These are phyloP conservation scores for Erodium maritimum DNA, from an alignment of 345 rosid genomes.

Conservation along the genomic window DNA sequence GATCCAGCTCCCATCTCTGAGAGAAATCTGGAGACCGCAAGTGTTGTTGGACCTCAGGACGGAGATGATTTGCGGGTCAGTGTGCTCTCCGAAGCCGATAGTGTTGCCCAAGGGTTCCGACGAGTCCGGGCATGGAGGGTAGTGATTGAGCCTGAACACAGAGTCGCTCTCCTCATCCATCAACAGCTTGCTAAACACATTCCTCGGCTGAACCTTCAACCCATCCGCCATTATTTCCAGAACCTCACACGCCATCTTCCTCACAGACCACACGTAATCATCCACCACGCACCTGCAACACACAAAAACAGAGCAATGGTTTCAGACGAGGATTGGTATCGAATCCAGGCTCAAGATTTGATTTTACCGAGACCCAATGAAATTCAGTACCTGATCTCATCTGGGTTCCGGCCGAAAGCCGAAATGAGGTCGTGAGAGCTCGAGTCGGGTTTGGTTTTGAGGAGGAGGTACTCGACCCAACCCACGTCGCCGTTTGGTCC, in stretches of 20 bases:
- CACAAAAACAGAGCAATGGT: background rate
- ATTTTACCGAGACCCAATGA: too few relatives aligned
- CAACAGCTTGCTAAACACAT: constrained; percentile 56
- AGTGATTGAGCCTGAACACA: constrained; percentile 62
- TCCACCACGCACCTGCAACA: constrained; percentile 41
- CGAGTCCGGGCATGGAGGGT: constrained; percentile 51
- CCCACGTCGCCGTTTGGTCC: too few relatives aligned
- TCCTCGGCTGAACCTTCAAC: constrained; percentile 35
- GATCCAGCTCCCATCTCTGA: constrained; percentile 54
- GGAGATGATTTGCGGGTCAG: too few relatives aligned
- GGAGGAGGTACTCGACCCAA: too few relatives aligned
- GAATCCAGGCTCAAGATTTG: too few relatives aligned
- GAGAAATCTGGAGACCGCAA: constrained; percentile 64
- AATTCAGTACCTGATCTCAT: constrained; percentile 28
- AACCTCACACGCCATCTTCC: constrained; percentile 50
- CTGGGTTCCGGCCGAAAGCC: constrained; percentile 12
- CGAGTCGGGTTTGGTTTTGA: too few relatives aligned
- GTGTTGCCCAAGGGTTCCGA: constrained; percentile 10
- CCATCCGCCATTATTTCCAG: constrained; percentile 72
- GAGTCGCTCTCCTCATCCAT: constrained; percentile 59
- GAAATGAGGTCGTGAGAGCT: constrained; percentile 6
- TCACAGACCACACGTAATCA: constrained; percentile 48
- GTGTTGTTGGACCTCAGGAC: constrained; percentile 84
- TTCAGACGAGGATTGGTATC: too few relatives aligned
- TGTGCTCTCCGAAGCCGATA: constrained; percentile 81